These are phyloP conservation scores for Citrus medica DNA, from an alignment of 345 rosid species.

Conservation along the genomic window DNA sequence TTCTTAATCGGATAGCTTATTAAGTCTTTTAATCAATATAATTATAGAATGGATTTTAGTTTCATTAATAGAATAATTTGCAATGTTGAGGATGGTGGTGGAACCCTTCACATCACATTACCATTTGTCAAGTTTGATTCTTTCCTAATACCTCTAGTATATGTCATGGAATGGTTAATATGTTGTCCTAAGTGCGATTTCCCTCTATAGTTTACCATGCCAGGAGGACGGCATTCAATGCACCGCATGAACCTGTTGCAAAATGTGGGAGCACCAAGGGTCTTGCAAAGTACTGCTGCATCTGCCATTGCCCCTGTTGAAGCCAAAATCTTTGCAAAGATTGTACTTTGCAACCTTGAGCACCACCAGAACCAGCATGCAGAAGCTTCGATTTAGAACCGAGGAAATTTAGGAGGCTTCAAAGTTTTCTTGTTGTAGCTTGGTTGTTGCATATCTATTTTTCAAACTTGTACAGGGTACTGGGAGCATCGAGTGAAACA, in stretches of 20 bases:
- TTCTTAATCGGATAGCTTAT: background rate
- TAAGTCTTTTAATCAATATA: background rate
- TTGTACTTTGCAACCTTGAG: constrained; percentile 35
- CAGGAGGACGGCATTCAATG: constrained; percentile 34
- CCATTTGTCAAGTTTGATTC: background rate
- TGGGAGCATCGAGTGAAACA: background rate
- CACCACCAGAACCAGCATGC: constrained; percentile 20
- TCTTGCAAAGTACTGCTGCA: constrained; percentile 28
- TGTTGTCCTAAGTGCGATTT: background rate
- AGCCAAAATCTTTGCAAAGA: constrained; percentile 37
- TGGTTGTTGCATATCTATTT: background rate
- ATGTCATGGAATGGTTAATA: background rate
- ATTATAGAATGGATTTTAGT: background rate
- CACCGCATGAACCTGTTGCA: constrained; percentile 31
- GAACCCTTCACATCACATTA: background rate
- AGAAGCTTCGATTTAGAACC: constrained; percentile 5
- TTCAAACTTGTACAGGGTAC: background rate
- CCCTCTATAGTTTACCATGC: constrained; percentile 34
- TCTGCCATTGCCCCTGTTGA: constrained; percentile 26
- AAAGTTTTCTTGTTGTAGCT: background rate
- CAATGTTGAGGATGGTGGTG: background rate
- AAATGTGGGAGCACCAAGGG: constrained; percentile 31
- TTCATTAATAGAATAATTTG: background rate
- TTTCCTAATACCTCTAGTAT: background rate
- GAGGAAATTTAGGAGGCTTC: background rate